Evolutionary conservation across 257 asterid species (phyloP), one percentile per base, ranked within the genome.

Genomic region (Striga asiatica): DNA sequence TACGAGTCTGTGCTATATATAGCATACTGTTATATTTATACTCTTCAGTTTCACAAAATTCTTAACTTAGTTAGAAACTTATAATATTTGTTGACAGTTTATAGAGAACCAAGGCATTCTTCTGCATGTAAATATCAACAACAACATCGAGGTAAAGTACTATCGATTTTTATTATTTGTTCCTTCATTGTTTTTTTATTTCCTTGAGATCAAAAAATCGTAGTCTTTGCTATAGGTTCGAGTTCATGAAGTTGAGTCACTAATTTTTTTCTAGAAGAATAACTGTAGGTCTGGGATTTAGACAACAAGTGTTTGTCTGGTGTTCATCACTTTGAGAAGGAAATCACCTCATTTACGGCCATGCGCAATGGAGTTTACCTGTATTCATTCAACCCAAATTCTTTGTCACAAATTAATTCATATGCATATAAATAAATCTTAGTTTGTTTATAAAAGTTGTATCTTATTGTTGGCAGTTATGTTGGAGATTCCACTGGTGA

Each of bases 221-320:
- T 35, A 35, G 13, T n/a, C 47, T 53, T 52, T 20, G 41, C 9
- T 20, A 3, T 38, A 19, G 11, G 38, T 50, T 29, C 24, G 16
- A 8, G 45, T 13, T 53, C 20, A 54, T 25, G 54, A 56, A 16
- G 25, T 61, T 16, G 6, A 43, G 41, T 42, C 38, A 12, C 66
- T 60, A 53, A 57, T 60, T 37, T 61, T 38, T 20, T 38, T 25
- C 6, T 7, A 57, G 47, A 46, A 53, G 10, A 55, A 57, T 58
- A 23, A n/a, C 3, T 65, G 60, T 64, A 91, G 98, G 95, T 80
- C 1, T 91, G 98, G 98, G 94, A 91, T 76, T 37, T 84, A 24
- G 89, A 80, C 42, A 78, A 59, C 62, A 81, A 70, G 71, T 55
- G 67, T 50, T 58, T 81, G 76, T 78, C 85, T 62, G 65, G 66